A percentile compares a stretch with the other conserved stretches of the same genome.
These are phyloP conservation scores for Fusarium annulatum DNA, from an alignment of 2,329 filamentous ascomycete species.

Conservation along the genomic window DNA sequence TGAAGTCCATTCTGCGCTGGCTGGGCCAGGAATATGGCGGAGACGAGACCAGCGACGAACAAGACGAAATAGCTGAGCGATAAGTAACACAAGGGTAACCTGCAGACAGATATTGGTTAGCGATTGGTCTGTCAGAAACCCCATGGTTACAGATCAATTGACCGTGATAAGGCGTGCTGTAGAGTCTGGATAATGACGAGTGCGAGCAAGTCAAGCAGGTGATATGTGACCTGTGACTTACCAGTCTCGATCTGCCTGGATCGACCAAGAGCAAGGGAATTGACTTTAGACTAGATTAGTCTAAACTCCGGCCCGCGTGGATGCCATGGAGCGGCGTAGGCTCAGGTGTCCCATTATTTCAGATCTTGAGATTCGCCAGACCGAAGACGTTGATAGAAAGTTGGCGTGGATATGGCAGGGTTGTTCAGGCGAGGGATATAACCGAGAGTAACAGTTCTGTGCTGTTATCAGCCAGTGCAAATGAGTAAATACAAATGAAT, in stretches of 20 bases:
- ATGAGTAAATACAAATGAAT: not conserved
- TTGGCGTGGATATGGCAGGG: not conserved
- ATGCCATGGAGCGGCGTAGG: not conserved
- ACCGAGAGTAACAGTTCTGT: not conserved
- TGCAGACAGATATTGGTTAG: not conserved
- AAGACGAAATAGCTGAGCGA: not conserved
- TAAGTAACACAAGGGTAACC: not conserved
- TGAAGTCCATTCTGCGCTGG: constrained; percentile 41
- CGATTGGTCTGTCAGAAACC: constrained; percentile 3
- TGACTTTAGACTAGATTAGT: not conserved
- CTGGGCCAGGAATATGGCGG: constrained; percentile 46
- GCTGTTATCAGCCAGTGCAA: not conserved
- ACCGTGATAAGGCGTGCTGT: not conserved
- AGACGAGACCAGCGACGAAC: constrained; percentile 44
- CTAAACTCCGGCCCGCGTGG: not conserved
- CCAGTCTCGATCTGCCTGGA: not conserved
- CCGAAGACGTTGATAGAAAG: not conserved
- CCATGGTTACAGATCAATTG: constrained; percentile 19
- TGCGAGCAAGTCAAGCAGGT: not conserved
- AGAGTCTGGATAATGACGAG: not conserved
- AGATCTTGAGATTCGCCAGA: not conserved
- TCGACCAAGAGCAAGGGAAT: not conserved
- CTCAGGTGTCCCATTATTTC: not conserved
- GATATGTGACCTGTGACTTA: constrained; percentile 5
- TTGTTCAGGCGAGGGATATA: not conserved